Base-by-base conservation (phyloP, 768 basidiomycete species). In the Suillus paluster region DNA sequence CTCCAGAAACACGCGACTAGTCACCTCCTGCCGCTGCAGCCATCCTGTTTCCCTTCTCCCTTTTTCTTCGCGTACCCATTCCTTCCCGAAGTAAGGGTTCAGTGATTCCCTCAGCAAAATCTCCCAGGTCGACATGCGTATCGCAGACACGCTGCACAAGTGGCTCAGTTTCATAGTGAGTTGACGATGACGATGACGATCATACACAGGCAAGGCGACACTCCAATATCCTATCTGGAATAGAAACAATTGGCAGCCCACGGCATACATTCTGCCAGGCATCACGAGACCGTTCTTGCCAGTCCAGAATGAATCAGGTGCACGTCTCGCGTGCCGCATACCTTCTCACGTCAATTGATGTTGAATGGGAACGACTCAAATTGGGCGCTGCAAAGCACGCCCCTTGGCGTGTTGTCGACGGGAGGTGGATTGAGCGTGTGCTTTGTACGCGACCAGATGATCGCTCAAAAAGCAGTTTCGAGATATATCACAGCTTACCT, bases 1-100 rank as follows among this genome's bases (percentile, higher is more conserved):
- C 45, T 25, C 6, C 23, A 46, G 45, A 46, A 46, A 46, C 14
- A 25, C 45, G 15, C 45, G 45, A 46, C 45, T 14, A 46, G 14
- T 46, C 45, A 46, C 7, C 23, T 14, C 14, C 23, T 38, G 12
- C 14, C 45, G 21, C n/a, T n/a, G n/a, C 23, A 17, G 46, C 15
- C 7, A 8, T 23, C 8, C 8, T 8, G 25, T 25, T 4, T 8
- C 15, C 15, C 15, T 48, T 25, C 21, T 23, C 23, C 23, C 21
- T 25, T 63, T 66, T n/a, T 58, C 38, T 63, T 66, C 50, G 58
- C 60, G 21, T 64, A 63, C 17, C 71, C 64, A 19, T 70, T 66
- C 1, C 58, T 49, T 60, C 36, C 66, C 60, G 38, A 61, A 64
- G 48, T 64, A 66, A 7, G 64, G 64, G n/a, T 59, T 46, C 50